These are phyloP conservation scores for Cytospora paraplurivora DNA, from an alignment of 2,329 filamentous ascomycete species.

Conservation along the genomic window DNA sequence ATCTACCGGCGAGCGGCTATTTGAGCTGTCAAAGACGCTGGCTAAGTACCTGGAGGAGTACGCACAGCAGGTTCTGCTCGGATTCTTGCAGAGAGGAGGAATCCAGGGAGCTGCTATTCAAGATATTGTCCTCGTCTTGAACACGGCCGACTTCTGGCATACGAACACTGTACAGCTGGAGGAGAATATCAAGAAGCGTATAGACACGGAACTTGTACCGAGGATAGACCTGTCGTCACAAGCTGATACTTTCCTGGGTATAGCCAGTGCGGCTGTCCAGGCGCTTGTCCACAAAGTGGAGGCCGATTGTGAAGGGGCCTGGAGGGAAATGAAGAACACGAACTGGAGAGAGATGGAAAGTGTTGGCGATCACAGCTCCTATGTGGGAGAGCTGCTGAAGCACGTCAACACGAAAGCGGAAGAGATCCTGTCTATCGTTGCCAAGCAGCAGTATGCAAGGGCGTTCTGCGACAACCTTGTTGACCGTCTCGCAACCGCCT, in stretches of 20 bases:
- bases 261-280: constrained; percentile 84
- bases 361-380: constrained; percentile 91
- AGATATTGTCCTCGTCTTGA: constrained; percentile 83
- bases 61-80: constrained; percentile 85
- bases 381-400: constrained; percentile 78
- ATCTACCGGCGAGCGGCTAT: constrained; percentile 82
- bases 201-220: constrained; percentile 75
- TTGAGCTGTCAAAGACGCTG: constrained; percentile 82
- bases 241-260: constrained; percentile 92
- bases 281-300: constrained; percentile 84
- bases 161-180: constrained; percentile 90
- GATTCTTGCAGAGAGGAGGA: constrained; percentile 63
- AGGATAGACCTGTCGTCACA: constrained; percentile 89
- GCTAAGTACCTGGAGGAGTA: constrained; percentile 96
- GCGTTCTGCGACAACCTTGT: constrained; percentile 97
- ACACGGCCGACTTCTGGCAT: constrained; percentile 98
- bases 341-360: constrained; percentile 93
- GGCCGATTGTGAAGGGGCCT: constrained; percentile 77
- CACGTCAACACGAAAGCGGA: constrained; percentile 70
- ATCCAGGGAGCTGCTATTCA: constrained; percentile 61
- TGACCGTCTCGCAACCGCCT: constrained; percentile 78
- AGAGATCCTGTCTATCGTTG: constrained; percentile 75
- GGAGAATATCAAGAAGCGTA: constrained; percentile 88
- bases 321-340: constrained; percentile 96
- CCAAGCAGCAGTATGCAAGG: constrained; percentile 90